phyloP scores from a whole-genome alignment of 176 grass and related monocot species.

The Triticum monococcum region DNA sequence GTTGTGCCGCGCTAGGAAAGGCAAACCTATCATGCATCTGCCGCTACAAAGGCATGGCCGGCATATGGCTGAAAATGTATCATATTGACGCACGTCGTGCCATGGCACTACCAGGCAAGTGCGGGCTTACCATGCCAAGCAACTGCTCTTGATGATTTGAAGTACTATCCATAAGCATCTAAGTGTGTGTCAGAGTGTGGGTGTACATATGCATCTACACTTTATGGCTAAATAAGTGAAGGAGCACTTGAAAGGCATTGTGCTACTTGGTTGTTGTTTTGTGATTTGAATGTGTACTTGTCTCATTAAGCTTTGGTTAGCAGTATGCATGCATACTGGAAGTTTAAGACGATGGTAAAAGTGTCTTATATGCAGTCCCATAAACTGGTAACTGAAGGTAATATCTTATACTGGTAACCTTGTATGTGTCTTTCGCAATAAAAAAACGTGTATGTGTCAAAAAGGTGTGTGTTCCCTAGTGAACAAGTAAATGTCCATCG shows the following conservation, averaged over 20 bases:
- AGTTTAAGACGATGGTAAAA: neutral
- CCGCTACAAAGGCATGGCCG: slow-evolving; percentile 39
- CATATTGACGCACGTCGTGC: slow-evolving; percentile 50
- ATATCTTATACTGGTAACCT: too few relatives aligned
- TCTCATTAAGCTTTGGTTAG: neutral
- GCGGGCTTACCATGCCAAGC: neutral
- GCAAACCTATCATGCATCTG: slow-evolving; percentile 11
- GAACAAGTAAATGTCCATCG: too few relatives aligned
- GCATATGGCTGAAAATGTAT: slow-evolving; percentile 44
- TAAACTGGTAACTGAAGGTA: neutral
- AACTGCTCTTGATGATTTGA: neutral
- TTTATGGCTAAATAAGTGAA: neutral
- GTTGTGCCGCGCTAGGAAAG: too few relatives aligned
- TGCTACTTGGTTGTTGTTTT: neutral
- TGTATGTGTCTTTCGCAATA: too few relatives aligned
- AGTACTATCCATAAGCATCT: neutral
- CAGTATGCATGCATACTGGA: neutral
- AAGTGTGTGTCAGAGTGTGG: too few relatives aligned
- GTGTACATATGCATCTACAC: too few relatives aligned
- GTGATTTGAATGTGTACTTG: neutral
- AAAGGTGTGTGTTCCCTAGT: too few relatives aligned
- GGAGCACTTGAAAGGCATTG: neutral
- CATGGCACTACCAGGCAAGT: neutral
- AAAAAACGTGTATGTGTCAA: too few relatives aligned
- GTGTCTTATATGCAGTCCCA: neutral